Evolutionary conservation across 1,284 basidiomycete genomes (phyloP).

Genomic region (Leccinum subrobustum): DNA sequence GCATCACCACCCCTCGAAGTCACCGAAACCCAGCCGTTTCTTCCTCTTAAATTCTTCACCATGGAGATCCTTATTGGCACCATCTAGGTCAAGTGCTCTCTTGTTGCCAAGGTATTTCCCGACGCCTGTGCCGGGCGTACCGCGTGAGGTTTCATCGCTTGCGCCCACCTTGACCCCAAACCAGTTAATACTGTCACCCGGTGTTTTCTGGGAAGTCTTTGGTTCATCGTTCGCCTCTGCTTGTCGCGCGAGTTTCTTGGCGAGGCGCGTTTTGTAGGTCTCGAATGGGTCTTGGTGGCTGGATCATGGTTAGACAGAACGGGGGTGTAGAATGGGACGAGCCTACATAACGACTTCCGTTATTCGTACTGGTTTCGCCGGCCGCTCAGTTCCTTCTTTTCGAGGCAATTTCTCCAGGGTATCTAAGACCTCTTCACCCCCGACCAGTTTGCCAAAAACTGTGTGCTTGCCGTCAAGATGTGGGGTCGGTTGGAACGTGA

Average conservation of each 20-base stretch:
- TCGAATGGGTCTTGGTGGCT: constrained; percentile 87
- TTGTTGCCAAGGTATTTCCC: constrained; percentile 68
- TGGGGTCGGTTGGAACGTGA: constrained; percentile 81
- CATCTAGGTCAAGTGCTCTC: constrained; percentile 39
- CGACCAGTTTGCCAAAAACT: constrained; percentile 95
- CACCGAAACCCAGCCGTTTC: constrained; percentile 74
- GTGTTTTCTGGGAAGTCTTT: constrained; percentile 41
- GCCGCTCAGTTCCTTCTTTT: constrained; percentile 84
- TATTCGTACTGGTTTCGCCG: constrained; percentile 79
- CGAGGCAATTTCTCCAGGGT: constrained; percentile 80
- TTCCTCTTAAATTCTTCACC: constrained; percentile 65
- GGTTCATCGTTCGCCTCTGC: constrained; percentile 43
- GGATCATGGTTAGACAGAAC: constrained; percentile 2
- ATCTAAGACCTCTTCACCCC: constrained; percentile 88
- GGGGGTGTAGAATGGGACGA: constrained; percentile 3
- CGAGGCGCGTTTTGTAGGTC: constrained; percentile 74
- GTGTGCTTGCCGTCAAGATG: constrained; percentile 89
- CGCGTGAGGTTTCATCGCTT: constrained; percentile 33
- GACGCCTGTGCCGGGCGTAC: constrained; percentile 38
- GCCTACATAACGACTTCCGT: constrained; percentile 75
- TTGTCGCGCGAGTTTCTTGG: constrained; percentile 70
- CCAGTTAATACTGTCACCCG: constrained; percentile 73
- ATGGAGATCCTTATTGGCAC: constrained; percentile 3
- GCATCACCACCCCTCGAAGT: constrained; percentile 71
- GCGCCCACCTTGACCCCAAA: constrained; percentile 76